A percentile compares a stretch with the other conserved stretches of the same genome.
phyloP scores from a whole-genome alignment of 257 asterid genomes.

The Paraleonurus japonicus region DNA sequence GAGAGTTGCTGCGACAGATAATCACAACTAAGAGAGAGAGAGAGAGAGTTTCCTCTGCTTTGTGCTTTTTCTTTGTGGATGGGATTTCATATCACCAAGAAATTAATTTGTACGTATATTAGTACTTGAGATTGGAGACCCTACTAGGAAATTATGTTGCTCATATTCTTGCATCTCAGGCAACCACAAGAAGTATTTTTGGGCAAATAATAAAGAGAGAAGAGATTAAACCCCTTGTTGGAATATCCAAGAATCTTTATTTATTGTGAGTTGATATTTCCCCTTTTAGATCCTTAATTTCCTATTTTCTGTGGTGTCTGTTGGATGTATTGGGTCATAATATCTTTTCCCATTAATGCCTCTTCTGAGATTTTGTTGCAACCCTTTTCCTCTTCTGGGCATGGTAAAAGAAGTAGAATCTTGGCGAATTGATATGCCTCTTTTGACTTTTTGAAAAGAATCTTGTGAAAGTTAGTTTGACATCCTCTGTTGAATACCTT shows the following conservation, averaged over 20 bases:
- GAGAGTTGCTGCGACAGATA: slow-evolving; percentile 32
- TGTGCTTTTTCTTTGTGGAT: slow-evolving; percentile 32
- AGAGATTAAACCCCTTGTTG: slow-evolving; percentile 29
- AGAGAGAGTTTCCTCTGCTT: slow-evolving; percentile 4
- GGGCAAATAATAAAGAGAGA: slow-evolving; percentile 5
- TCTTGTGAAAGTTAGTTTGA: slow-evolving; percentile 32
- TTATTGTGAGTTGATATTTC: slow-evolving; percentile 38
- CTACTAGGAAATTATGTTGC: slow-evolving; percentile 33
- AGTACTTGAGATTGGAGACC: slow-evolving; percentile 29
- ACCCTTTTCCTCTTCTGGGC: background rate
- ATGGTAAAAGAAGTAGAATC: slow-evolving; percentile 26
- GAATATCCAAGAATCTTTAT: slow-evolving; percentile 80
- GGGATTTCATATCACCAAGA: slow-evolving; percentile 30
- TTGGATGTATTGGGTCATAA: slow-evolving; percentile 14
- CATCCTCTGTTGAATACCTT: slow-evolving; percentile 22
- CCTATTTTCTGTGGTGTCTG: slow-evolving; percentile 28
- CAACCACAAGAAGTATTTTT: slow-evolving; percentile 37
- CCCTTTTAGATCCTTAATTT: slow-evolving; percentile 2
- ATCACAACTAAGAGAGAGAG: slow-evolving; percentile 18
- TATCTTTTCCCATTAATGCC: slow-evolving; percentile 20
- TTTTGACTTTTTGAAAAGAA: slow-evolving; percentile 30
- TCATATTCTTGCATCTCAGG: slow-evolving; percentile 36
- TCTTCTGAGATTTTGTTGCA: slow-evolving; percentile 13
- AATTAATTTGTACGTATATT: slow-evolving; percentile 1
- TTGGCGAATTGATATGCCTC: slow-evolving; percentile 24